Evolutionary conservation across 345 rosid species (phyloP).

Genomic region (Capsella bursapastoris): DNA sequence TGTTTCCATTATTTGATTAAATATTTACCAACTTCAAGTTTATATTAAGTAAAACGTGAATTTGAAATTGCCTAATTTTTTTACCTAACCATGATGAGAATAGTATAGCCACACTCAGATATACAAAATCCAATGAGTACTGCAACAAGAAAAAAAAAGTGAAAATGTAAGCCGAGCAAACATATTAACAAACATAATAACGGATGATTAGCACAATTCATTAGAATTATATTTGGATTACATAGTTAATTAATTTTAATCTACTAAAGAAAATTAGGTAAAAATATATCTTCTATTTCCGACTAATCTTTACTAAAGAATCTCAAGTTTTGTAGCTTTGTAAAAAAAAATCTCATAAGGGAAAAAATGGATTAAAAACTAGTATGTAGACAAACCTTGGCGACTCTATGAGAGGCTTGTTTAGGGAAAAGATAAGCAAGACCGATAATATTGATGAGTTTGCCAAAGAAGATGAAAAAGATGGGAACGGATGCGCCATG

Average conservation of each 20-base stretch:
- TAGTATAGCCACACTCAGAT: slow-evolving; percentile 82
- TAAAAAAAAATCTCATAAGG: not conserved
- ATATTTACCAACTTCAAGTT: too few species aligned
- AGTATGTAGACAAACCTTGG: slow-evolving; percentile 58
- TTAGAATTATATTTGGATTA: not conserved
- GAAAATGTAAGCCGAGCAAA: not conserved
- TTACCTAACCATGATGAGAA: slow-evolving; percentile 96
- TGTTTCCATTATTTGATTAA: slow-evolving; percentile 31
- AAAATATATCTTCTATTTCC: not conserved
- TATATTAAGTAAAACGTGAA: not conserved
- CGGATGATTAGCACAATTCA: not conserved
- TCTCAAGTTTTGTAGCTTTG: not conserved
- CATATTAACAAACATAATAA: not conserved
- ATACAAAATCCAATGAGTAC: slow-evolving; percentile 97
- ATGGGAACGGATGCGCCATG: slow-evolving; percentile 96
- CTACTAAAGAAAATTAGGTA: not conserved
- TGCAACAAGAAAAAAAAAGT: slow-evolving; percentile 46
- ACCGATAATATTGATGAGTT: slow-evolving; percentile 76
- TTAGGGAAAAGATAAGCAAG: slow-evolving; percentile 80
- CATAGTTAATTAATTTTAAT: not conserved
- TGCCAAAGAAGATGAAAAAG: slow-evolving; percentile 93
- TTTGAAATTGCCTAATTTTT: not conserved
- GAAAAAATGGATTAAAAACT: not conserved
- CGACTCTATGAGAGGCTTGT: slow-evolving; percentile 82
- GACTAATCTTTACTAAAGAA: slow-evolving; percentile 8